Percentiles rank a stretch among this genome's conserved stretches.
Evolutionary conservation across 257 asterid genomes (phyloP).

Genomic region (Mitragyna speciosa): DNA sequence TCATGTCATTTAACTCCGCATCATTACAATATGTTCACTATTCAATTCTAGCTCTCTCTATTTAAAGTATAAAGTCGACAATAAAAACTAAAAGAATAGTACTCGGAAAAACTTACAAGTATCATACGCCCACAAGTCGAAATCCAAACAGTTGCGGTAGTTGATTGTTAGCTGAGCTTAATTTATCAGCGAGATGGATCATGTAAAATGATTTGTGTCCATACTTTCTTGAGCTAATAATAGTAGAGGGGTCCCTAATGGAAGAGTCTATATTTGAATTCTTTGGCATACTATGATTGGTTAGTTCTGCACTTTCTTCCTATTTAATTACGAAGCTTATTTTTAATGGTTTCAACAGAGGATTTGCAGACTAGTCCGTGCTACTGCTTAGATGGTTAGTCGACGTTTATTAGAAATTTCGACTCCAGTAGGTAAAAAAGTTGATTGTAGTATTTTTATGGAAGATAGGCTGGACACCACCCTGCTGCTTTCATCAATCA

Average conservation of each 20-base stretch:
- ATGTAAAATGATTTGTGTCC: not conserved
- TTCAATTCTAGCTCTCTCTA: not conserved
- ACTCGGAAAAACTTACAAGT: too few species aligned
- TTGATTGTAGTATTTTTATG: too few species aligned
- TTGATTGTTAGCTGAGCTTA: not conserved
- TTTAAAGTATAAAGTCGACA: not conserved
- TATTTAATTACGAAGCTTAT: too few species aligned
- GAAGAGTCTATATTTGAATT: not conserved
- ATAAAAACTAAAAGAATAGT: too few species aligned
- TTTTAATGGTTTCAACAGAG: too few species aligned
- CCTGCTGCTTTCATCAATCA: too few species aligned
- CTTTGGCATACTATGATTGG: constrained; percentile 2
- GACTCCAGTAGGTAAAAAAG: not conserved
- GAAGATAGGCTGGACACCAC: too few species aligned
- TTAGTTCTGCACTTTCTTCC: too few species aligned
- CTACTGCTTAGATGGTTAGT: constrained; percentile 6
- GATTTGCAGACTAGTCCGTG: not conserved
- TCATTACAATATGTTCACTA: too few species aligned
- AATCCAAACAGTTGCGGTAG: not conserved
- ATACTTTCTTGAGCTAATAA: not conserved
- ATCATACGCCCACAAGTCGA: not conserved
- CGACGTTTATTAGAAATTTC: constrained; percentile 10
- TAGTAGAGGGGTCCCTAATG: not conserved
- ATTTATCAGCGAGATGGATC: not conserved
- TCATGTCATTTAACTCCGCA: too few species aligned